These are phyloP conservation scores for Cylindrodendrum hubeiense DNA, from an alignment of 2,329 filamentous ascomycete genomes.

Conservation along the genomic window DNA sequence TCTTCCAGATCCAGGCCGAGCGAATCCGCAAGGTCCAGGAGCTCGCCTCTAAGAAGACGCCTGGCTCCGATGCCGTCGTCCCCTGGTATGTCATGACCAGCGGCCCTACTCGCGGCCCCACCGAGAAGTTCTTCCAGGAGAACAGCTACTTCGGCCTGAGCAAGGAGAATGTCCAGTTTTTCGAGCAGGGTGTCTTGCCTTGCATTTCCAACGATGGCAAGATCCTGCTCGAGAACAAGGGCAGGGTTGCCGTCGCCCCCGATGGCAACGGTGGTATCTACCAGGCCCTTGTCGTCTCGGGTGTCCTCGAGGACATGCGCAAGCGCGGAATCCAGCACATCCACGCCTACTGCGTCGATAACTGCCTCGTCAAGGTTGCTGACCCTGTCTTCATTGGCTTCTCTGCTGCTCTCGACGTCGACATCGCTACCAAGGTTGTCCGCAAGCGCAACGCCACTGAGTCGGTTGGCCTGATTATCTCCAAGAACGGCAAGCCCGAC, in stretches of 20 bases:
- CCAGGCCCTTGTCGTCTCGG: constrained; percentile 84
- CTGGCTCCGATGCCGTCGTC: constrained; percentile 70
- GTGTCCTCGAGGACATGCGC: constrained; percentile 88
- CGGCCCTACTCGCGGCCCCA: constrained; percentile 90
- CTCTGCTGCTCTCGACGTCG: constrained; percentile 86
- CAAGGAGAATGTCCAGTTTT: constrained; percentile 88
- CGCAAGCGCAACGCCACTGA: constrained; percentile 97
- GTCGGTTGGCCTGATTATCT: constrained; percentile 92
- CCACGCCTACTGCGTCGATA: constrained; percentile 98
- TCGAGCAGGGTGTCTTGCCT: constrained; percentile 96
- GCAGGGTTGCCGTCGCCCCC: constrained; percentile 91
- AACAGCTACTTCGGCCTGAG: constrained; percentile 92
- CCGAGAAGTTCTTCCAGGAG: constrained; percentile 92
- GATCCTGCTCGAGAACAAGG: constrained; percentile 92
- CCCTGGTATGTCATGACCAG: constrained; percentile 99
- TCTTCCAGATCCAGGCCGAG: constrained; percentile 98
- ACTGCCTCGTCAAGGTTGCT: constrained; percentile 98
- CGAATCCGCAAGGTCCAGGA: constrained; percentile 88
- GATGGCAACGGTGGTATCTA: constrained; percentile 99
- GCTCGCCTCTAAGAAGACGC: constrained; percentile 79
- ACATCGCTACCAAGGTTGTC: constrained; percentile 99
- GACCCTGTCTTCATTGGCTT: constrained; percentile 97
- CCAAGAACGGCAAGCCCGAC: constrained; percentile 95
- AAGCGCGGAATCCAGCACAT: constrained; percentile 93
- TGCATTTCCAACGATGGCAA: constrained; percentile 98